Conservation (phyloP, 306 rosid genomes). For the Pterocarpus macrocarpus region DNA sequence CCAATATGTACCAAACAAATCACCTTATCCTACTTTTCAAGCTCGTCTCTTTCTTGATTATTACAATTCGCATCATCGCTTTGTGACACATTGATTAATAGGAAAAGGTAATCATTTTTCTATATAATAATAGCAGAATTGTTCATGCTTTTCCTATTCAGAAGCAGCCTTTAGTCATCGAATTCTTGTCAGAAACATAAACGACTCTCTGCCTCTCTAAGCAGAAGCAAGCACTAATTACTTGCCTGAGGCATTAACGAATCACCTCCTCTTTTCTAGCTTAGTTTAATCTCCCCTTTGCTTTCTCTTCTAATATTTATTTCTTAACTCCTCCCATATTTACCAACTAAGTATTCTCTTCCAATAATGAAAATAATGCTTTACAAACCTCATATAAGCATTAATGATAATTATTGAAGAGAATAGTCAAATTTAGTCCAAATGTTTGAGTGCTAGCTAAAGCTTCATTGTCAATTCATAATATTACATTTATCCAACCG, state of each 20-base stretch:
- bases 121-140: neutral
- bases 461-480: neutral
- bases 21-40: no score
- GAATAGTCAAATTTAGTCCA: neutral
- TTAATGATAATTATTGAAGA: neutral
- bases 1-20: no score
- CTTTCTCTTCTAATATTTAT: neutral
- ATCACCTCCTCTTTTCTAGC: neutral
- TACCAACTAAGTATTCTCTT: neutral
- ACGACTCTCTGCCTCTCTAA: neutral
- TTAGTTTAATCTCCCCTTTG: neutral
- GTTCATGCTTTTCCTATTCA: neutral
- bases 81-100: no score
- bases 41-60: no score
- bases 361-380: slow-evolving; percentile 8
- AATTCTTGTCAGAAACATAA: neutral
- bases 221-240: neutral
- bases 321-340: neutral
- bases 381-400: neutral
- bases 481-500: neutral
- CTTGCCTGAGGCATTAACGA: neutral
- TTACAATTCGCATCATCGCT: no score
- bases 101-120: no score
- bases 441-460: neutral
- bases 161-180: neutral